A percentile compares a stretch with the other conserved stretches of the same genome.
phyloP scores from a whole-genome alignment of 1,139 yeast species.

The Suhomyces bribrorum region DNA sequence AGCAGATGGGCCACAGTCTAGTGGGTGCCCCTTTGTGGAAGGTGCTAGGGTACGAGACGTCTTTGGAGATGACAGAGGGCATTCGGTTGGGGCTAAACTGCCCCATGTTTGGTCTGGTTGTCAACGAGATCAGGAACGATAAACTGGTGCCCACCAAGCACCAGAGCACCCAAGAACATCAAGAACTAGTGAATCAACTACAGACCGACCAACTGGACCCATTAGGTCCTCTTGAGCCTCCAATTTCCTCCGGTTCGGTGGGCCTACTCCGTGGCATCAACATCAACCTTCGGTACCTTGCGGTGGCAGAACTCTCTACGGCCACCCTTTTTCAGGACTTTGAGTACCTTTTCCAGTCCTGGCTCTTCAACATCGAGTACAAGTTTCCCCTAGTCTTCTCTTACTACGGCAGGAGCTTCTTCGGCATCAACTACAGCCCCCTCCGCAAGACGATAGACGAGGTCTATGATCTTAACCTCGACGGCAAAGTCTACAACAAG shows the following conservation, averaged over 20 bases:
- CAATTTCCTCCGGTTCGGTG: no score
- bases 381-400: slow-evolving; percentile 40
- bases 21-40: slow-evolving; percentile 19
- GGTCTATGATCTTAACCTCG: slow-evolving; percentile 11
- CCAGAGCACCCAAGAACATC: no score
- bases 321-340: slow-evolving; percentile 20
- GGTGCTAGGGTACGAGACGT: slow-evolving; percentile 18
- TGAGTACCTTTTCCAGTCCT: slow-evolving; percentile 32
- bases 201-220: no score
- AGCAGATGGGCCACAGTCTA: slow-evolving; percentile 14
- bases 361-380: slow-evolving; percentile 32
- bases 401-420: slow-evolving; percentile 32
- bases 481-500: slow-evolving; percentile 3
- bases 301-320: neutral
- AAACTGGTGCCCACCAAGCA: no score
- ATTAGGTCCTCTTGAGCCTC: no score
- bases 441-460: slow-evolving; percentile 13
- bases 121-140: slow-evolving; percentile 14
- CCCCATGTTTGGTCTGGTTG: slow-evolving; percentile 19
- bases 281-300: slow-evolving; percentile 1
- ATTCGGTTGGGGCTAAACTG: slow-evolving; percentile 22
- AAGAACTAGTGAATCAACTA: no score
- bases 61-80: slow-evolving; percentile 15
- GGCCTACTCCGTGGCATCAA: no score
- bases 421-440: slow-evolving; percentile 28